Evolutionary conservation across 73 alveolate genomes (phyloP), one percentile per base, ranked within the genome.

Genomic region (Halteria grandinella): DNA sequence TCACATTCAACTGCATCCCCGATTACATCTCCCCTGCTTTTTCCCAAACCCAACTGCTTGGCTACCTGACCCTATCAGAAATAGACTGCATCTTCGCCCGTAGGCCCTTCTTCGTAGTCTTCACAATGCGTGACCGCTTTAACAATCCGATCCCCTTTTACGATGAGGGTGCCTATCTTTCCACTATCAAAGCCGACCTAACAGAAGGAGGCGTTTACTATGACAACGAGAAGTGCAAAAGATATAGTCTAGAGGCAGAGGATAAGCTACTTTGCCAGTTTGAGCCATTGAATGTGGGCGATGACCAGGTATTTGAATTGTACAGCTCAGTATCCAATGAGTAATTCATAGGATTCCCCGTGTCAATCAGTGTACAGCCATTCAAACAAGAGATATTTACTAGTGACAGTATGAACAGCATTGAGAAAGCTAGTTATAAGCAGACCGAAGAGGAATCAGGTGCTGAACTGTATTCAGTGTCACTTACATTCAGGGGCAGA

Each of bases 71-170:
- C 4, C 43, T 40, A 14, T 40, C 40, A 18, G 12, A 60, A 37
- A 36, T 4, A 8, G 77, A 60, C 29, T 60, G 77, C 27, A 1
- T 60, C 8, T 60, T 36, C 24, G 59, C 43, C 12, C 37, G 43
- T 60, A 60, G 77, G 29, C 77, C 77, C 1, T 36, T 60, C 6
- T 60, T 40, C 43, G 14, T 60, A 8, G 41, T 60, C 2, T 60
- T 36, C 34, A 49, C 37, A 21, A 60, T 60, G 77, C n/a, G 40
- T 14, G 77, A 60, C 43, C 25, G 43, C 25, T 39, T 6, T 21
- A 36, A 32, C 7, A 60, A 60, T 60, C 12, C 34, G n/a, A 60
- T 60, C 1, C 77, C 77, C 8, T 60, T 6, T 37, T 14, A 60
- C 43, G 77, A 60, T 40, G 7, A 14, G 20, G 24, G 45, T 15